Conservation (phyloP, 148 eudicot species). For the Agrostemma githago region DNA sequence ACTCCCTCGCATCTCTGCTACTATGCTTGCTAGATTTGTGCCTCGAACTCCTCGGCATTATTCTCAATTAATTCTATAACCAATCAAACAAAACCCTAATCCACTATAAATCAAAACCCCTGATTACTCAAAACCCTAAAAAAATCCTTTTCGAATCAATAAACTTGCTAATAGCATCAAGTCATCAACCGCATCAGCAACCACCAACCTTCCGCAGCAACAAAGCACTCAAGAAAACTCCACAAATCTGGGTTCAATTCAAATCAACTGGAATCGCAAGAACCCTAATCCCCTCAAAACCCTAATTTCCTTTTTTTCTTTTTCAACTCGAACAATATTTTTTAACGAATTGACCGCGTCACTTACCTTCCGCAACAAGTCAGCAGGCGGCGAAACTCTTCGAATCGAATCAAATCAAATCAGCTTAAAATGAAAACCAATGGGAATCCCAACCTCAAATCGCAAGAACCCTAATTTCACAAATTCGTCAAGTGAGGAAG, state of each 20-base stretch:
- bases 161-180: neutral
- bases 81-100: conserved; percentile 7
- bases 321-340: conserved; percentile 6
- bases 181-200: conserved; percentile 4
- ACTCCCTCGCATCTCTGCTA: conserved; percentile 51
- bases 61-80: neutral
- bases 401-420: neutral
- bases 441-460: neutral
- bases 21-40: conserved; percentile 90
- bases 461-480: neutral
- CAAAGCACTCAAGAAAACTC: neutral
- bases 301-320: conserved; percentile 13
- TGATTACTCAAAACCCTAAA: conserved; percentile 17
- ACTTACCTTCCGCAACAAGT: neutral
- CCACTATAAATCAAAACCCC: neutral
- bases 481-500: neutral
- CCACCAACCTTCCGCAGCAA: conserved; percentile 6
- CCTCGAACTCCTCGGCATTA: conserved; percentile 88
- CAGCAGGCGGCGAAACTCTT: neutral
- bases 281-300: conserved; percentile 22
- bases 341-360: neutral
- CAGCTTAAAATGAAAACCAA: neutral
- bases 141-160: conserved; percentile 8
- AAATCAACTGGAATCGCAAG: neutral
- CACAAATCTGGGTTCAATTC: neutral